Conservation (phyloP, 805 yeast genomes). For the Candida easanensis region DNA sequence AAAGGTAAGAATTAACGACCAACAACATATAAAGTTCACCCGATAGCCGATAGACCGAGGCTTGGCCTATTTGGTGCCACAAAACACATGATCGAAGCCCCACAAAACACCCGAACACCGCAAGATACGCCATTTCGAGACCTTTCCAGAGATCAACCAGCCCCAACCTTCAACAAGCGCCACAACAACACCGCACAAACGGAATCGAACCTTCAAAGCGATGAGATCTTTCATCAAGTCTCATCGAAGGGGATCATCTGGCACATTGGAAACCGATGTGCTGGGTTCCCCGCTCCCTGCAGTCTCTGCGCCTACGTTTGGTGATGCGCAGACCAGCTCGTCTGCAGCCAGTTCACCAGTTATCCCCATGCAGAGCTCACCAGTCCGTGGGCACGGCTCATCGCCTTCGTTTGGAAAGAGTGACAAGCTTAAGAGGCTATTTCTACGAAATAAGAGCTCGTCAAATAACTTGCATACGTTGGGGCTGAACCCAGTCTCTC, state of each 20-base stretch:
- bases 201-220: too few relatives aligned
- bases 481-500: conserved; percentile 20
- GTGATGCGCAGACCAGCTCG: neutral
- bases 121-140: neutral
- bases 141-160: neutral
- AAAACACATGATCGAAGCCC: too few relatives aligned
- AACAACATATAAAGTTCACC: too few relatives aligned
- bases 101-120: conserved; percentile 5
- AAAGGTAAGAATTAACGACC: too few relatives aligned
- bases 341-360: conserved; percentile 6
- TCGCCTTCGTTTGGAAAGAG: conserved; percentile 14
- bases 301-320: neutral
- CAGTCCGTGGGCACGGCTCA: neutral
- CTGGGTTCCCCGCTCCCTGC: conserved; percentile 1
- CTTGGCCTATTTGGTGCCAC: too few relatives aligned
- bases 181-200: neutral
- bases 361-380: conserved; percentile 4
- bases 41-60: too few relatives aligned
- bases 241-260: conserved; percentile 34
- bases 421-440: conserved; percentile 25
- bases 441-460: conserved; percentile 22
- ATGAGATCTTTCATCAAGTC: conserved; percentile 41
- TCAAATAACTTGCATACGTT: conserved; percentile 11
- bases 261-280: conserved; percentile 10
- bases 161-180: neutral